Evolutionary conservation across 805 yeast species (phyloP), one percentile per base, ranked within the genome.

Genomic region (Candida germanica): DNA sequence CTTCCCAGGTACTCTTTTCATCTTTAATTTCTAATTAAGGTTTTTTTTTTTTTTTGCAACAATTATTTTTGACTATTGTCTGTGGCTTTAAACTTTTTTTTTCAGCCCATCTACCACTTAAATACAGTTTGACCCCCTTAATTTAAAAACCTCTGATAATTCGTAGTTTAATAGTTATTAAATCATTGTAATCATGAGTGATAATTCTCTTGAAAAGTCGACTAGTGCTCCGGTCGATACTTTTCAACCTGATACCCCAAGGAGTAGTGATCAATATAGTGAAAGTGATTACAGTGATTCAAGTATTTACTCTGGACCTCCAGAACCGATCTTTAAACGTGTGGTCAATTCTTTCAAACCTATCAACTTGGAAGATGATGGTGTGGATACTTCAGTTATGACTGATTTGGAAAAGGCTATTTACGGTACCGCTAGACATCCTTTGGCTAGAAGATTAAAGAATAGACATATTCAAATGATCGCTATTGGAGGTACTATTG

Each of bases 401-500:
- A 61, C 67, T 12, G 61, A 57, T 18, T 44, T 57, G 35, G 73
- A 69, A 44, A 63, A 56, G 49, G 53, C 69, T 25, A 53, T 62
- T 28, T 51, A 58, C 38, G 69, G 69, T 22, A 54, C 69, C 5
- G 59, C 71, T 29, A 58, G 62, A 36, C 69, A 75, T 26, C 71
- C 69, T 5, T 58, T 64, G 62, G 61, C 66, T 29, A 58, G 75
- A 48, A 63, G 69, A 31, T 59, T 74, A 43, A 66, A 64, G 40
- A 52, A 64, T 25, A 62, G 79, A 52, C 78, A 73, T 39, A 62
- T 73, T 40, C 80, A 75, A 51, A 73, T 79, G 79, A 76, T 79
- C 44, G 80, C 87, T 25, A 38, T 38, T 26, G 87, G 85, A 43
- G 85, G 86, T 48, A 72, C 80, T 42, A 78, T 81, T 44, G 87